Evolutionary conservation across 169 alveolate genomes (phyloP).

Genomic region (Eimeria brunetti): DNA sequence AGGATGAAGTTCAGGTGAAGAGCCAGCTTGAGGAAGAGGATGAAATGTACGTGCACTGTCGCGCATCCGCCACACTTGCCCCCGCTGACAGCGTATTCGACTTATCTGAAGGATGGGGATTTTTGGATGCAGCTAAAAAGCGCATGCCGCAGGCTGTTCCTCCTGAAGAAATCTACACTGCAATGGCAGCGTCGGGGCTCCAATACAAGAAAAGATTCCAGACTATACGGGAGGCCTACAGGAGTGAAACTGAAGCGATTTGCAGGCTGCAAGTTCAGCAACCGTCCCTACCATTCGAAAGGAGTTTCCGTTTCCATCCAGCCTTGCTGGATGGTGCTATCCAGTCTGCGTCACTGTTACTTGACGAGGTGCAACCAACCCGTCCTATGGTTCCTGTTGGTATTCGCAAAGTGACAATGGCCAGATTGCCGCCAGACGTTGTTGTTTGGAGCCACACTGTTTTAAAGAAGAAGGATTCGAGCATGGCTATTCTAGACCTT

Average conservation of each 20-base stretch:
- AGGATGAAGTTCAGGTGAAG: background rate
- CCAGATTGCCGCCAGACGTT: conserved; percentile 34
- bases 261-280: conserved; percentile 49
- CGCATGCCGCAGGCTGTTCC: conserved; percentile 35
- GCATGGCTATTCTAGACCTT: conserved; percentile 61
- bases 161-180: conserved; percentile 68
- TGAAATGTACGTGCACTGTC: conserved; percentile 41
- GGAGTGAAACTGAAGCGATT: conserved; percentile 36
- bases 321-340: conserved; percentile 77
- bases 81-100: conserved; percentile 34
- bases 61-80: background rate
- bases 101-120: conserved; percentile 23
- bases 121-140: conserved; percentile 1
- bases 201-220: conserved; percentile 83
- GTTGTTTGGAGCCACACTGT: conserved; percentile 65
- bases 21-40: conserved; percentile 33
- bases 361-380: conserved; percentile 6
- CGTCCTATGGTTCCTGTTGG: conserved; percentile 85
- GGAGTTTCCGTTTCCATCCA: conserved; percentile 85
- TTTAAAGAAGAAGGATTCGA: conserved; percentile 44
- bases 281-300: conserved; percentile 81
- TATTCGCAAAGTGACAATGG: conserved; percentile 71
- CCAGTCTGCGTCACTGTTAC: conserved; percentile 58
- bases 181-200: conserved; percentile 78
- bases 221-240: conserved; percentile 71